phyloP scores from a whole-genome alignment of 2,329 filamentous ascomycete species.

The Sporothrix variecibatus region DNA sequence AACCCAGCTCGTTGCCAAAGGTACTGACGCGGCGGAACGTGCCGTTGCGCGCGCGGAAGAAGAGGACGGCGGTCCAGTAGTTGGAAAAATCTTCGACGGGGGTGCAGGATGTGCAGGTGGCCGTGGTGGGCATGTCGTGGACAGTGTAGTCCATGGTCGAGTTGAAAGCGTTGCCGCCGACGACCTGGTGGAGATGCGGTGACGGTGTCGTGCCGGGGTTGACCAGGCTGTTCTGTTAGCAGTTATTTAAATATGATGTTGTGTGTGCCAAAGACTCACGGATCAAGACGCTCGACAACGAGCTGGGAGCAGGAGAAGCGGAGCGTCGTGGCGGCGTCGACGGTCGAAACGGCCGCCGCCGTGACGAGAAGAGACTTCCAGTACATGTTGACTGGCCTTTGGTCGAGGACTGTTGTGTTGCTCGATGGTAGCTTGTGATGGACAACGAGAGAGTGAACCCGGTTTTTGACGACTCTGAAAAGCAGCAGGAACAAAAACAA shows the following conservation, averaged over 20 bases:
- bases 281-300: conserved; percentile 27
- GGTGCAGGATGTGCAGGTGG: conserved; percentile 37
- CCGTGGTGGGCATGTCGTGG: conserved; percentile 33
- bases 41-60: conserved; percentile 34
- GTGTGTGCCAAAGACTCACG: conserved; percentile 1
- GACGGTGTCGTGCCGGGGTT: conserved; percentile 26
- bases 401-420: background rate
- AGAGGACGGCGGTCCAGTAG: conserved; percentile 35
- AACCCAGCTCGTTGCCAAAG: conserved; percentile 36
- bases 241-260: too few species aligned
- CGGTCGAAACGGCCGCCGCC: conserved; percentile 16
- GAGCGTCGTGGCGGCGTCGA: conserved; percentile 25
- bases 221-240: conserved; percentile 22
- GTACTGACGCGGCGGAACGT: conserved; percentile 33
- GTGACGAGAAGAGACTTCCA: conserved; percentile 23
- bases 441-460: background rate
- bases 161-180: conserved; percentile 29
- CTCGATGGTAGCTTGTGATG: background rate
- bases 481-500: background rate
- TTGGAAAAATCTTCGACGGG: conserved; percentile 41
- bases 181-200: conserved; percentile 28
- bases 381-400: conserved; percentile 8
- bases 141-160: conserved; percentile 39
- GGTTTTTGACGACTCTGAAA: background rate
- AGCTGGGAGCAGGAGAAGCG: conserved; percentile 30